phyloP scores from a whole-genome alignment of 2,329 filamentous ascomycete species.

The Pseudocercospora ulei region DNA sequence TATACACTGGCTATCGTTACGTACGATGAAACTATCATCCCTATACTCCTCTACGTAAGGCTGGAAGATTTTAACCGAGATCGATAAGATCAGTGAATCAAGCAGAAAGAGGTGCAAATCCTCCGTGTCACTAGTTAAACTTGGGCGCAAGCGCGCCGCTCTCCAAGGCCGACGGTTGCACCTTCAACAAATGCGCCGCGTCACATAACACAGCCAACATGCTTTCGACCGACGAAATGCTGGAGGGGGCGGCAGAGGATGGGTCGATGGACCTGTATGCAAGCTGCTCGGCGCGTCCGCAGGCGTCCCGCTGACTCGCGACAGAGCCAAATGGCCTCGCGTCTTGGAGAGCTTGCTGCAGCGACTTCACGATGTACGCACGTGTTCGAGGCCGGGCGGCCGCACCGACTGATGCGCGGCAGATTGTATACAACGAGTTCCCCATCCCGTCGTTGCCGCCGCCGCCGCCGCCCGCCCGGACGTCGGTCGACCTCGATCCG shows the following conservation, averaged over 20 bases:
- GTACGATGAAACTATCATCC: too few relatives aligned
- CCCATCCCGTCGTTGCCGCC: slow-evolving; percentile 54
- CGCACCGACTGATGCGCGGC: background rate
- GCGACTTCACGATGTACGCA: slow-evolving; percentile 55
- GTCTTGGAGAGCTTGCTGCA: slow-evolving; percentile 57
- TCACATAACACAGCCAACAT: slow-evolving; percentile 19
- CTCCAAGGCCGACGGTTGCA: too few relatives aligned
- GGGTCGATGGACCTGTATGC: slow-evolving; percentile 50
- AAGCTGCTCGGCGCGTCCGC: slow-evolving; percentile 23
- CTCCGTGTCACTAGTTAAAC: too few relatives aligned
- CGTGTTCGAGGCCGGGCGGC: slow-evolving; percentile 11
- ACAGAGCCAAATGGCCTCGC: slow-evolving; percentile 59
- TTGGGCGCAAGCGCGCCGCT: too few relatives aligned
- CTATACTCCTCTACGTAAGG: too few relatives aligned
- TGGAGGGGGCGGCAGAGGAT: slow-evolving; percentile 49
- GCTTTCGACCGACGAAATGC: slow-evolving; percentile 41
- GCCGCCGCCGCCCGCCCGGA: slow-evolving; percentile 35
- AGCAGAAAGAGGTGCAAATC: too few relatives aligned
- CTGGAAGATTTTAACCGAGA: too few relatives aligned
- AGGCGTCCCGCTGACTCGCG: slow-evolving; percentile 19
- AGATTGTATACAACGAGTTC: slow-evolving; percentile 71
- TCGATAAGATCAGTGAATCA: too few relatives aligned
- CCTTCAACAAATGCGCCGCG: slow-evolving; percentile 22
- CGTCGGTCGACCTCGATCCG: slow-evolving; percentile 27
- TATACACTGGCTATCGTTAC: too few relatives aligned